These are phyloP conservation scores for Exophiala spinifera DNA, from an alignment of 2,329 filamentous ascomycete species.

Conservation along the genomic window DNA sequence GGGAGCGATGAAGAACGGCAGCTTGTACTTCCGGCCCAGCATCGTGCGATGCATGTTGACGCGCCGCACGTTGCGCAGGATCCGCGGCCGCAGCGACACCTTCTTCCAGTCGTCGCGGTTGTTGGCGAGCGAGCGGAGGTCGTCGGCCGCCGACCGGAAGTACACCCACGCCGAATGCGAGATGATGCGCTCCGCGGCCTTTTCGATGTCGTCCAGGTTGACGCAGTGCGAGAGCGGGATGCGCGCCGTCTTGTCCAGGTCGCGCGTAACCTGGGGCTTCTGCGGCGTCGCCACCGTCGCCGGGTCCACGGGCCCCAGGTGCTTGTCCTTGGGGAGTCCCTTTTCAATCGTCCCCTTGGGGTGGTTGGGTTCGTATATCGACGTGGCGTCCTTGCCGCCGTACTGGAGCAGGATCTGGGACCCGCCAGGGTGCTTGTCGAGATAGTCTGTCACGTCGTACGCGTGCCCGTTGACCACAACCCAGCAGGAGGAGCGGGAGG, in stretches of 20 bases:
- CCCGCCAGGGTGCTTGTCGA: slow-evolving; percentile 83
- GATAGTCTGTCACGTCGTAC: slow-evolving; percentile 76
- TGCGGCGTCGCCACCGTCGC: neutral
- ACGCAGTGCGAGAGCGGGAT: slow-evolving; percentile 8
- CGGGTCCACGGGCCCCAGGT: slow-evolving; percentile 6
- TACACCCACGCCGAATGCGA: slow-evolving; percentile 13
- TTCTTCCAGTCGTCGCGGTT: slow-evolving; percentile 21
- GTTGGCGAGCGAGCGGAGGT: slow-evolving; percentile 17
- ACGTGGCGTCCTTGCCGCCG: slow-evolving; percentile 73
- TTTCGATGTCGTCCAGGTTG: slow-evolving; percentile 18
- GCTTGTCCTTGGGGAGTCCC: slow-evolving; percentile 8
- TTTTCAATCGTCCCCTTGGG: slow-evolving; percentile 15
- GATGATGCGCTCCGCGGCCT: slow-evolving; percentile 7
- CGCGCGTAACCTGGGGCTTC: slow-evolving; percentile 17
- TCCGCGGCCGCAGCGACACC: slow-evolving; percentile 40
- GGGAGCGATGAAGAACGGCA: slow-evolving; percentile 40
- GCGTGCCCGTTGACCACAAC: slow-evolving; percentile 81
- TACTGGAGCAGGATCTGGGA: slow-evolving; percentile 85
- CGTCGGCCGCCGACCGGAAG: slow-evolving; percentile 14
- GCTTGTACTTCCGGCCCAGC: slow-evolving; percentile 33
- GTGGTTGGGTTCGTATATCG: slow-evolving; percentile 17
- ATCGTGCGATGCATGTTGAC: slow-evolving; percentile 26
- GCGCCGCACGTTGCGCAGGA: slow-evolving; percentile 39
- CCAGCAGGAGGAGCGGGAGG: slow-evolving; percentile 74
- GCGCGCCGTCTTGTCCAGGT: neutral